phyloP scores from a whole-genome alignment of 2,329 filamentous ascomycete genomes.

The Fusarium tuaranense region DNA sequence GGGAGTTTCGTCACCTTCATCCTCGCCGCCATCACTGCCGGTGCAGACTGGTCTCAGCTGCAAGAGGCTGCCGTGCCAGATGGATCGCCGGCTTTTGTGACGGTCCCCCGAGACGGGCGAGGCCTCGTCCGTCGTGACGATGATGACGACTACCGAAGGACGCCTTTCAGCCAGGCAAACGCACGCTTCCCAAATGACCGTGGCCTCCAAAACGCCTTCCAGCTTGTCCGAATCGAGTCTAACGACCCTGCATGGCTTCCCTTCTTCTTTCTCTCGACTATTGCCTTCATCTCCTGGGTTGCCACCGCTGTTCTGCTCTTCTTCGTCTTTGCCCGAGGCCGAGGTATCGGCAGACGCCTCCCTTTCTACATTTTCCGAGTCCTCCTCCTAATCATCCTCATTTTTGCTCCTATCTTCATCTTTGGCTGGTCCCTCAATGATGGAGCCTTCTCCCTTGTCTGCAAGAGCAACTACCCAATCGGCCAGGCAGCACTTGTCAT shows the following conservation, averaged over 20 bases:
- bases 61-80: neutral
- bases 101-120: neutral
- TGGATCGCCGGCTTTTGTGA: neutral
- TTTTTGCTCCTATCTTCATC: slow-evolving; percentile 24
- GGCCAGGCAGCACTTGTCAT: slow-evolving; percentile 22
- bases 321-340: slow-evolving; percentile 15
- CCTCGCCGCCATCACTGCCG: slow-evolving; percentile 26
- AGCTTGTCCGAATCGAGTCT: neutral
- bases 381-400: slow-evolving; percentile 38
- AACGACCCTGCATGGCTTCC: slow-evolving; percentile 17
- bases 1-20: slow-evolving; percentile 39
- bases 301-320: slow-evolving; percentile 26
- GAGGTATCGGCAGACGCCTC: slow-evolving; percentile 2
- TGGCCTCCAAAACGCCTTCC: neutral
- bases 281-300: slow-evolving; percentile 25
- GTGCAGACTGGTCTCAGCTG: neutral
- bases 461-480: neutral
- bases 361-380: slow-evolving; percentile 42
- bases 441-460: slow-evolving; percentile 7
- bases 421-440: slow-evolving; percentile 5
- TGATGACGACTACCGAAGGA: neutral
- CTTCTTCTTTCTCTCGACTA: slow-evolving; percentile 34
- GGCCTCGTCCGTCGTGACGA: neutral
- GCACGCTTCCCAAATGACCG: neutral
- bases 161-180: neutral